A percentile compares a stretch with the other conserved stretches of the same genome.
phyloP scores from a whole-genome alignment of 2,329 filamentous ascomycete species.

The Exophiala spinifera region DNA sequence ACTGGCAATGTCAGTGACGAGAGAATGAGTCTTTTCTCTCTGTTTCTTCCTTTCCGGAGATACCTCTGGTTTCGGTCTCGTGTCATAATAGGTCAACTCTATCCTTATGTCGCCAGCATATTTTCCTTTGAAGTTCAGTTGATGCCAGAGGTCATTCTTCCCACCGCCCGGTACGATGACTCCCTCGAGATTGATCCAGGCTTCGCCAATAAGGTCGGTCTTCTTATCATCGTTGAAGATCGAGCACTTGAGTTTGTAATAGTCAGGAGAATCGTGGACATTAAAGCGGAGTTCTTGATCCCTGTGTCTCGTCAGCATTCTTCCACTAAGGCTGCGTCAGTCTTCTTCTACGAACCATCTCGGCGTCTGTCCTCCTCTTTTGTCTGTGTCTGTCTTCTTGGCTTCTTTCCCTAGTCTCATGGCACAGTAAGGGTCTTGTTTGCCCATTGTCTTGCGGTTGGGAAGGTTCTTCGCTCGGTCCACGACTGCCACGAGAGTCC shows the following conservation, averaged over 20 bases:
- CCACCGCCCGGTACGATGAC: slow-evolving; percentile 84
- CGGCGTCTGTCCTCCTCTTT: slow-evolving; percentile 90
- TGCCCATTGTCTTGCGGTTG: slow-evolving; percentile 95
- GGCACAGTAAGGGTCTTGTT: slow-evolving; percentile 97
- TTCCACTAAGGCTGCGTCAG: background rate
- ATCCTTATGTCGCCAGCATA: slow-evolving; percentile 94
- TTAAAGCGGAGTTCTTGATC: slow-evolving; percentile 95
- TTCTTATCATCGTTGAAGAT: slow-evolving; percentile 98
- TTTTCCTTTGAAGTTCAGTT: slow-evolving; percentile 81
- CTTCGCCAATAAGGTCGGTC: slow-evolving; percentile 92
- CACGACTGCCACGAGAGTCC: slow-evolving; percentile 85
- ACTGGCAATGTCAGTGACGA: slow-evolving; percentile 28
- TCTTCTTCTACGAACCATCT: slow-evolving; percentile 66
- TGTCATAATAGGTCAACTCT: slow-evolving; percentile 95
- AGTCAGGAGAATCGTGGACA: slow-evolving; percentile 94
- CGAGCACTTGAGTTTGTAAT: slow-evolving; percentile 91
- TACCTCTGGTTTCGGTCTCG: slow-evolving; percentile 74
- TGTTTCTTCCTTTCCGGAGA: slow-evolving; percentile 54
- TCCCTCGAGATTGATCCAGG: slow-evolving; percentile 77
- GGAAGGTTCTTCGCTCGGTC: slow-evolving; percentile 96
- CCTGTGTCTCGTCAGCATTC: slow-evolving; percentile 54
- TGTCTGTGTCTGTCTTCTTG: slow-evolving; percentile 93
- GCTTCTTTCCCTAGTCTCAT: slow-evolving; percentile 92
- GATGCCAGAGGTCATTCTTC: slow-evolving; percentile 93
- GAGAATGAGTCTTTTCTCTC: slow-evolving; percentile 38